Base-by-base conservation (phyloP, 345 rosid genomes). In the Aethionema arabicum region DNA sequence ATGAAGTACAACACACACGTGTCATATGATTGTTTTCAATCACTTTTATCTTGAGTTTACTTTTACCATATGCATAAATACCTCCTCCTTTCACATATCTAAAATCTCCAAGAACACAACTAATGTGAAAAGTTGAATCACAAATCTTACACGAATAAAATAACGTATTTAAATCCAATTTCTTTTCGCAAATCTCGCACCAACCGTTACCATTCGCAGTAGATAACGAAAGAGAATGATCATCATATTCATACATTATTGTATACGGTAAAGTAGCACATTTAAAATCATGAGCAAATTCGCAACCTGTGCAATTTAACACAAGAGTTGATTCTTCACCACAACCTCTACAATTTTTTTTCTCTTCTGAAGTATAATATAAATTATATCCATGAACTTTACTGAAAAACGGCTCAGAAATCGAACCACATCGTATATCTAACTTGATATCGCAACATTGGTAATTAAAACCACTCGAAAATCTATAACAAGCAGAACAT, bases 221-320 rank as follows among this genome's bases (percentile, higher is more conserved):
- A 10, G 32, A 7, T 0, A 65, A 38, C 2, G n/a, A n/a, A 1
- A 66, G 70, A 36, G 41, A n/a, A 54, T 66, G 70, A 3, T 5
- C 29, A 16, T 44, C 63, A 15, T 55, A 35, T 48, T 56, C 45
- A 7, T 21, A 39, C 40, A n/a, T 2, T n/a, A 47, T 40, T 8
- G n/a, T 45, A 11, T 4, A 5, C 2, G 63, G 63, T 8, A 45
- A 7, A 2, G 4, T 47, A 0, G 59, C 7, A 16, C n/a, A 29
- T 37, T 21, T 43, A 27, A 45, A 13, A 7, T 29, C 47, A 31
- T 54, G 9, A 29, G 12, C 37, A 8, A 8, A 51, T 11, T 10
- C 13, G 5, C 56, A 51, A 0, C 11, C 56, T 1, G 6, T 7
- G 31, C 56, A 51, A 8, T 10, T 31, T 7, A 51, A 11, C 15